Evolutionary conservation across 2,329 filamentous ascomycete genomes (phyloP), one percentile per base, ranked within the genome.

Genomic region (Pleurostoma richardsiae): DNA sequence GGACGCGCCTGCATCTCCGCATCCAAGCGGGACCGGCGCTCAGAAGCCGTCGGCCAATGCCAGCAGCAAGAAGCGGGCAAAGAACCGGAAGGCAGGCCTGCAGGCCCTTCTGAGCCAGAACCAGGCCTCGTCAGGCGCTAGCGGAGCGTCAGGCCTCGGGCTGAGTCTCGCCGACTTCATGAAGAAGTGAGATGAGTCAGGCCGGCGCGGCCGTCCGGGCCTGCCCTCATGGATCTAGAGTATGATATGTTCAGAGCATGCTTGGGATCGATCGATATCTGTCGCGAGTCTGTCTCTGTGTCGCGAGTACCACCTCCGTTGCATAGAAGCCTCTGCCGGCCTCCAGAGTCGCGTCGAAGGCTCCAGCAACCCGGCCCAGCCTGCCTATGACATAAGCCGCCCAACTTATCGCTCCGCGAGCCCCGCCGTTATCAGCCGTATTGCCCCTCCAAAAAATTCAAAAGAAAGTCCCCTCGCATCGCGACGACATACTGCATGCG

Each of bases 31-130:
- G 19, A n/a, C 49, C 8, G 56, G 56, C 26, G 43, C 47, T 62
- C 44, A 70, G 58, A 56, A 62, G 50, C 55, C 49, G 11, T 69
- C 72, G 2, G 66, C 74, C 31, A 82, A 79, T 58, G 74, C 78
- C 6, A 80, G 66, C 64, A 84, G 79, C 66, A 84, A 81, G 65
- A 85, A 84, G 66, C 72, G 82, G 43, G 79, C 82, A 30, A 86
- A 82, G 65, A 77, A 69, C 50, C 72, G 82, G 49, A 87, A 85
- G 62, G 77, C 80, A 31, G 82, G 80, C 1, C 67, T 88, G n/a
- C 79, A 85, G 59, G 81, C 82, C 43, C 61, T 87, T 39, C 67
- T 87, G n/a, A 73, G 74, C 42, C 77, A 80, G 52, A 70, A 69
- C 44, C 71, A 69, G 56, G 56, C 67, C 4, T 56, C 68, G 10